Base-by-base conservation (phyloP, 345 rosid genomes). In the Eucalyptus decipiens region DNA sequence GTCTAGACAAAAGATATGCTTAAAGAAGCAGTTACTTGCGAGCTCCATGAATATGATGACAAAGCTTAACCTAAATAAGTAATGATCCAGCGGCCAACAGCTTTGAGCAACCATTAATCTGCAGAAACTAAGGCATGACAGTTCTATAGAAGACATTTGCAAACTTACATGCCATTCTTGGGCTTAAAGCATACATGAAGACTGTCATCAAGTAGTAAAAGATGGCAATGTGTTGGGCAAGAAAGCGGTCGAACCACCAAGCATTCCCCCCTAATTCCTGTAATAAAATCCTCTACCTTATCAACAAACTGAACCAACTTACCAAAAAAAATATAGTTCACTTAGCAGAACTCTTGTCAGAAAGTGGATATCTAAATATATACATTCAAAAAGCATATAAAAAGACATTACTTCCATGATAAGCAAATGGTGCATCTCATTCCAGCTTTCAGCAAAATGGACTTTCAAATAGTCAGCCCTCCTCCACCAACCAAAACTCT, bases 401-500 rank as follows among this genome's bases (percentile, higher is more conserved):
- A 69, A 62, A 88, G 88, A 81, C 83, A 97, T 90, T 94, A 98
- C 99, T 92, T 98, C 99, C 99, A 98, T 98, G 87, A 98, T 95
- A 87, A 98, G 99, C 93, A 98, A 93, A 93, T 98, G 99, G 87
- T 98, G 99, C 99, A 98, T 98, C 93, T 98, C 99, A 92, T 98
- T 98, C 99, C 99, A 98, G 92, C 98, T 98, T 95, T 98, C 98
- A 86, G 99, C 99, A 94, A 98, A 98, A 90, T 98, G 99, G 49
- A 98, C 99, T 94, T 96, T 98, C 52, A 98, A 54, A 90, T 98
- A 98, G 91, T 97, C 99, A 40, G 99, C 98, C 92, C 95, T 95
- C 91, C 99, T 97, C 99, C 99, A 98, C 99, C 99, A 98, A 88
- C 99, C 99, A 93, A 97, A 97, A 91, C 97, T 98, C 97, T 98